These are phyloP conservation scores for Panicum miliaceum DNA, from an alignment of 176 grass and related monocot species.

Conservation along the genomic window DNA sequence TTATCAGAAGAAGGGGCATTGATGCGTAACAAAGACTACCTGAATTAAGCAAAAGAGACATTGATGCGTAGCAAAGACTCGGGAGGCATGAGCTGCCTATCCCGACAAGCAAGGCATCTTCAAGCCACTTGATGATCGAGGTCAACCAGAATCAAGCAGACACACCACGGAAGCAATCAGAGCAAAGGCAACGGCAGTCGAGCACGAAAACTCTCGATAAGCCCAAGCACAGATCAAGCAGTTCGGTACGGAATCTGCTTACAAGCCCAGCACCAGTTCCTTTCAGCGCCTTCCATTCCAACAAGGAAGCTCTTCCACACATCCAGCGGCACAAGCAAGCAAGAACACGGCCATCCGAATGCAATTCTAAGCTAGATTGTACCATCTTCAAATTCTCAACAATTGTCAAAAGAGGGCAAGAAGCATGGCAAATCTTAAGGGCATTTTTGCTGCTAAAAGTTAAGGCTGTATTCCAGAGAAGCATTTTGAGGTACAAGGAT, in stretches of 20 bases:
- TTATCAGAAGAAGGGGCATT: not conserved
- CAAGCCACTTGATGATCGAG: not conserved
- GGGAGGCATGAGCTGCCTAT: not conserved
- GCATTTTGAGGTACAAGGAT: slow-evolving; percentile 24
- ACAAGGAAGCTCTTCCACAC: slow-evolving; percentile 27
- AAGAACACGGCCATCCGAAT: not conserved
- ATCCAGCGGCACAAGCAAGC: slow-evolving; percentile 36
- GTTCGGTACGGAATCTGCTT: not conserved
- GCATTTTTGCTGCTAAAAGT: slow-evolving; percentile 8
- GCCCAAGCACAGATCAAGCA: not conserved
- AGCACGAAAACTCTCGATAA: not conserved
- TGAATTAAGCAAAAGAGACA: not conserved
- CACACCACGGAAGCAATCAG: slow-evolving; percentile 20
- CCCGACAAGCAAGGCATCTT: slow-evolving; percentile 6
- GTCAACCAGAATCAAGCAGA: slow-evolving; percentile 40
- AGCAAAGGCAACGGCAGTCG: not conserved
- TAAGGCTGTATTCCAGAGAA: slow-evolving; percentile 12
- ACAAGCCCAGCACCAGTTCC: not conserved
- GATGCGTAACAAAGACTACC: not conserved
- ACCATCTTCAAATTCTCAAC: not conserved
- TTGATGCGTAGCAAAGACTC: not conserved
- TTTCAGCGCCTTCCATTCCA: not conserved
- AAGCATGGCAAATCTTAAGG: not conserved
- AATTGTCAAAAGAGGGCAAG: not conserved
- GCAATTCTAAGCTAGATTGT: not conserved